Conservation (phyloP, 805 yeast genomes). For the Cyberlindnera meyerae region DNA sequence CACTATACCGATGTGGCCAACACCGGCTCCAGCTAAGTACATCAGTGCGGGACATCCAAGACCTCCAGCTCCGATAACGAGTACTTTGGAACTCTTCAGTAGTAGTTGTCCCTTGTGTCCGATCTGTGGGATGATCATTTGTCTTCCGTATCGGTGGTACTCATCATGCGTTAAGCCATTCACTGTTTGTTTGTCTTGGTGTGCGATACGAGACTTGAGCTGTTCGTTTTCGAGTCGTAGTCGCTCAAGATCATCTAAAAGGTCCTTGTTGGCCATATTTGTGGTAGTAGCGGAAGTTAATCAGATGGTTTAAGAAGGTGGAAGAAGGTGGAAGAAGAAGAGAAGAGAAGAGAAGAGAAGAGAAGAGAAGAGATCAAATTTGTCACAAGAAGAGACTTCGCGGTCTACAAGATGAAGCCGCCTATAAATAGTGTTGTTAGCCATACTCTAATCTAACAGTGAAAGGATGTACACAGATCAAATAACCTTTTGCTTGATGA, state of each 20-base stretch:
- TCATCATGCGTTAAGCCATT: slow-evolving; percentile 48
- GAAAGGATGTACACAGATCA: slow-evolving; percentile 27
- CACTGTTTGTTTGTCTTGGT: neutral
- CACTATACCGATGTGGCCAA: slow-evolving; percentile 79
- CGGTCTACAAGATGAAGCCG: neutral
- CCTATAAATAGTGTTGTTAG: too few relatives aligned
- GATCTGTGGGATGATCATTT: slow-evolving; percentile 85
- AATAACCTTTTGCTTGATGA: slow-evolving; percentile 81
- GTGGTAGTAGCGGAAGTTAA: neutral
- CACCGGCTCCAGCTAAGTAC: slow-evolving; percentile 83
- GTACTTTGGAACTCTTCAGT: slow-evolving; percentile 51
- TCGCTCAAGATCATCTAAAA: slow-evolving; percentile 1
- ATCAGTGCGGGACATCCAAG: slow-evolving; percentile 88
- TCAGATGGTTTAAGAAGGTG: neutral
- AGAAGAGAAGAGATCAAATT: too few relatives aligned
- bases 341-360: neutral
- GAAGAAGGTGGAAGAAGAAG: neutral
- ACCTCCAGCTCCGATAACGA: slow-evolving; percentile 96
- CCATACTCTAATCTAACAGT: neutral
- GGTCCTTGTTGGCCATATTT: neutral
- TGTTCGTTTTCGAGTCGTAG: slow-evolving; percentile 2
- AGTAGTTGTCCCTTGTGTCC: slow-evolving; percentile 47
- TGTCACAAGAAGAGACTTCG: too few relatives aligned
- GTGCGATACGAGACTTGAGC: neutral
- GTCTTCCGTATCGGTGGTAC: slow-evolving; percentile 84